Base-by-base conservation (phyloP, 2,329 filamentous ascomycete species). In the Boeremia lycopersici region DNA sequence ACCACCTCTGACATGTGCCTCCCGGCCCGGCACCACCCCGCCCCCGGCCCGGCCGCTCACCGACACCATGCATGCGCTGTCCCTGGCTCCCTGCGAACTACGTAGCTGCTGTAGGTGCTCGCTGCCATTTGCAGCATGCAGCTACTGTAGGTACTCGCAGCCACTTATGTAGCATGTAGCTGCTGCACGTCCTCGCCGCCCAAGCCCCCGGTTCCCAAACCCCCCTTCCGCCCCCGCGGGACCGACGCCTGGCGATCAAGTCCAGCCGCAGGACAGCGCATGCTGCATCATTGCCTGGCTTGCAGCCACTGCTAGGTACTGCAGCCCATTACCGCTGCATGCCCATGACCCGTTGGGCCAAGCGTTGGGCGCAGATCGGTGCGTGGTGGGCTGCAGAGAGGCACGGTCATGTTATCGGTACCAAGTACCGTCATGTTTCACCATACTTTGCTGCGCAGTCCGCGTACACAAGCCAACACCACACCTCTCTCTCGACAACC, bases 121-220 rank as follows among this genome's bases (percentile, higher is more conserved):
- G 19, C 19, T 5, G n/a, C n/a, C 19, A 3, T 2, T 5, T 23
- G 19, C 19, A 23, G 19, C 19, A 23, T 23, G n/a, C n/a, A n/a
- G n/a, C n/a, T n/a, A n/a, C 19, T 23, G 3, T 5, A 23, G 3
- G 3, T 23, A 2, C 19, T 23, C 19, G 19, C 19, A n/a, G n/a
- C 19, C 19, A 23, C 19, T 23, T 2, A 2, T 23, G 19, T 5
- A 23, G 19, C 19, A 23, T 23, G n/a, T n/a, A n/a, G n/a, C n/a
- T n/a, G n/a, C 19, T 23, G 3, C 19, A 23, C 19, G 3, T 23
- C 19, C 19, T 23, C 19, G 19, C 19, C 19, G n/a, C n/a, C 19
- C 19, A 23, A 43, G 31, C 33, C 40, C 31, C 45, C 13, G 72
- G 72, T 75, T 74, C 53, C 72, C 73, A 74, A 74, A 63, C 61